Percentiles rank a stretch among this genome's conserved stretches.
Conservation (phyloP, 2,329 filamentous ascomycete genomes). For the Apiospora malaysiana region DNA sequence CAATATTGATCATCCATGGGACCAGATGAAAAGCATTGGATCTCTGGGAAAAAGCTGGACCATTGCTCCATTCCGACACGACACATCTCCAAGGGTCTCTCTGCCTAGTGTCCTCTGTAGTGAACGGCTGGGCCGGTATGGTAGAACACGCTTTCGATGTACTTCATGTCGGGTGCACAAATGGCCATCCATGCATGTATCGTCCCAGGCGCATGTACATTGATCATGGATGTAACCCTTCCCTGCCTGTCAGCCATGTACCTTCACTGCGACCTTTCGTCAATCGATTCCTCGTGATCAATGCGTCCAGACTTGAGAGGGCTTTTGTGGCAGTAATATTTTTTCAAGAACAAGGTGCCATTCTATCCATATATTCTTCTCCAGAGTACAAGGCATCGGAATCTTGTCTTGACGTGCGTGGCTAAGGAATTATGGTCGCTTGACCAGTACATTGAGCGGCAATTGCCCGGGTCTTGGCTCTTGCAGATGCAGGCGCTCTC, state of each 20-base stretch:
- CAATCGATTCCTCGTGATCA: conserved; percentile 12
- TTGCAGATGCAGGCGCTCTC: conserved; percentile 15
- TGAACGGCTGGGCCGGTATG: conserved; percentile 15
- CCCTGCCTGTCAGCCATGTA: conserved; percentile 10
- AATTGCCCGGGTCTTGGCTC: conserved; percentile 5
- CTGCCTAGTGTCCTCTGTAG: conserved; percentile 16
- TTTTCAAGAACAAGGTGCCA: too few relatives aligned
- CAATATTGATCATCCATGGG: conserved; percentile 19
- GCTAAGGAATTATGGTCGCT: neutral
- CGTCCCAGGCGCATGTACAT: neutral
- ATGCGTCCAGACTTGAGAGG: neutral
- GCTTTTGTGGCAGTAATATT: neutral
- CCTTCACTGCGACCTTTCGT: neutral
- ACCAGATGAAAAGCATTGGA: conserved; percentile 19
- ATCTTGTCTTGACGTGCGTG: neutral
- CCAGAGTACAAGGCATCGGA: neutral
- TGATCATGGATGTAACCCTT: conserved; percentile 10
- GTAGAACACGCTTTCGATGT: conserved; percentile 5
- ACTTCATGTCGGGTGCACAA: conserved; percentile 5
- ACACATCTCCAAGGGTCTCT: conserved; percentile 19
- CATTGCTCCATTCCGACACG: conserved; percentile 16
- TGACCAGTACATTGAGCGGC: conserved; percentile 4
- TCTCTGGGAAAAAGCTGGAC: conserved; percentile 19
- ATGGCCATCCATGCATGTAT: conserved; percentile 7
- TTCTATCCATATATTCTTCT: neutral